Percentiles rank a stretch among this genome's conserved stretches.
These are phyloP conservation scores for Petrea volubilis DNA, from an alignment of 257 asterid genomes.

Conservation along the genomic window DNA sequence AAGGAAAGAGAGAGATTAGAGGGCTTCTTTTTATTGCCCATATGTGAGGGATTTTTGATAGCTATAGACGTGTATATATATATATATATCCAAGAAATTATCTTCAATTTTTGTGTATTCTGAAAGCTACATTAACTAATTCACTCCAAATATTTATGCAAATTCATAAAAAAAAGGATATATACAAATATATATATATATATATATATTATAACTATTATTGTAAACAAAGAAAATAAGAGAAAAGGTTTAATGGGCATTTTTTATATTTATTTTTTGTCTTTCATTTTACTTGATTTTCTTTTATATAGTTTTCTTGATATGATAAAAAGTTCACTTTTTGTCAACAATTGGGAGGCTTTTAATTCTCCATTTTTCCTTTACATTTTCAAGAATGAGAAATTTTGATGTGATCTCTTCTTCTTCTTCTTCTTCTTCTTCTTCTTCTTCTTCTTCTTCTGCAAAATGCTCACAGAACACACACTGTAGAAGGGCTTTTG, in stretches of 20 bases:
- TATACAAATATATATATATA: neutral
- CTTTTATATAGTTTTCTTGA: neutral
- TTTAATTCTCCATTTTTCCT: neutral
- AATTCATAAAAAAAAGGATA: neutral
- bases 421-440: too few species aligned
- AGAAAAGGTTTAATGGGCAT: neutral
- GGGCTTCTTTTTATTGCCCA: constrained; percentile 22
- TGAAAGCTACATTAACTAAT: constrained; percentile 32
- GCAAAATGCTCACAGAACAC: neutral
- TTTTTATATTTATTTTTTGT: too few species aligned
- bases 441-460: too few species aligned
- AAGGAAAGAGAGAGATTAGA: constrained; percentile 30
- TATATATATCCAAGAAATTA: neutral
- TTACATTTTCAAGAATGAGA: neutral
- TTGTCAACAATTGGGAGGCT: neutral
- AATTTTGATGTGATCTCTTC: neutral
- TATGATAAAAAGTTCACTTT: neutral
- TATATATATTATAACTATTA: neutral
- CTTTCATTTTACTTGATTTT: too few species aligned
- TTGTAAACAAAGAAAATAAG: too few species aligned
- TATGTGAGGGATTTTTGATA: constrained; percentile 20
- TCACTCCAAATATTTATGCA: neutral
- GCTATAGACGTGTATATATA: neutral
- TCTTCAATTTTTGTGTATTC: constrained; percentile 25
- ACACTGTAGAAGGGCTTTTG: neutral